Percentiles rank a stretch among this genome's conserved stretches.
phyloP scores from a whole-genome alignment of 2,329 filamentous ascomycete species.

The Coniochaeta ligniaria region DNA sequence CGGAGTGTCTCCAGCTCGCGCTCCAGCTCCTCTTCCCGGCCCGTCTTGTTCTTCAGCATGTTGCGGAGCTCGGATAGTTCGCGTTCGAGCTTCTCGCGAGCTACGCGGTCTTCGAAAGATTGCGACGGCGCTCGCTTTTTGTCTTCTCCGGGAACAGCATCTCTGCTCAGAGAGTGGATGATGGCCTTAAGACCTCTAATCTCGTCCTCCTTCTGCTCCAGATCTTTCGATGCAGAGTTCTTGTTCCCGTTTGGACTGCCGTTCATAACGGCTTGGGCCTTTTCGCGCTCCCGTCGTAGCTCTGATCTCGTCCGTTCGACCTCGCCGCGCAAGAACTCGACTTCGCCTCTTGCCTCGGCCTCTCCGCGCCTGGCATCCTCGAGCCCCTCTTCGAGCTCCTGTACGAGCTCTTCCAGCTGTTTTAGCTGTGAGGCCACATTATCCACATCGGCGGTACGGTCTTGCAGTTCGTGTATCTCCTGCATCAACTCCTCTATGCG shows the following conservation, averaged over 20 bases:
- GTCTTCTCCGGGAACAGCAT: slow-evolving; percentile 45
- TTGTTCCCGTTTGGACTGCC: slow-evolving; percentile 33
- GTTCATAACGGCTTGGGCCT: slow-evolving; percentile 57
- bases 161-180: slow-evolving; percentile 87
- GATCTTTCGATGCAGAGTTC: slow-evolving; percentile 57
- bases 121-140: slow-evolving; percentile 24
- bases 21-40: slow-evolving; percentile 78
- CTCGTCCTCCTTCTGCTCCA: slow-evolving; percentile 94
- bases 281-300: slow-evolving; percentile 80
- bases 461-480: slow-evolving; percentile 76
- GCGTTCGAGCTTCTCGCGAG: slow-evolving; percentile 65
- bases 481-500: slow-evolving; percentile 80
- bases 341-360: slow-evolving; percentile 89
- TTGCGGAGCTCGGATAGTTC: slow-evolving; percentile 73
- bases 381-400: slow-evolving; percentile 91
- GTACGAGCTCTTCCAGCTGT: slow-evolving; percentile 90
- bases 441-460: slow-evolving; percentile 82
- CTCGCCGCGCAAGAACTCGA: slow-evolving; percentile 90
- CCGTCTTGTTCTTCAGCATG: slow-evolving; percentile 63
- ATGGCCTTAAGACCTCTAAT: slow-evolving; percentile 96
- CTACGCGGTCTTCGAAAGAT: slow-evolving; percentile 47
- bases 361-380: slow-evolving; percentile 92
- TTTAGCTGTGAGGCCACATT: slow-evolving; percentile 86
- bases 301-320: slow-evolving; percentile 88
- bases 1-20: slow-evolving; percentile 67